Percentiles rank a stretch among this genome's conserved stretches.
Conservation (phyloP, 257 asterid genomes). For the Lantana camara region DNA sequence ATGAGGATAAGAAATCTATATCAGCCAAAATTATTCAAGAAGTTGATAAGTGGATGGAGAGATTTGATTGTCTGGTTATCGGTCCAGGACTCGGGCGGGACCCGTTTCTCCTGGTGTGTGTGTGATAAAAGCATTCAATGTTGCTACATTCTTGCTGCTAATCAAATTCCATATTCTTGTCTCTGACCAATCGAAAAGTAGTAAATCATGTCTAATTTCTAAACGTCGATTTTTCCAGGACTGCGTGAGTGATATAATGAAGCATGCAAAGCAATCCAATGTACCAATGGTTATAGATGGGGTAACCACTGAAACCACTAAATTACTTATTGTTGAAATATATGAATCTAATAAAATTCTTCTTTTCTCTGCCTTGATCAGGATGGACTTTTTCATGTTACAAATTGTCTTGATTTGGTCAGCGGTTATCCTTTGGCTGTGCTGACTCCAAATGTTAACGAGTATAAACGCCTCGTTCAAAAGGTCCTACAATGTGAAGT, state of each 20-base stretch:
- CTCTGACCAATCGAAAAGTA: neutral
- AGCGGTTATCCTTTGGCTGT: slow-evolving; percentile 87
- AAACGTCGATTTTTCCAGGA: slow-evolving; percentile 52
- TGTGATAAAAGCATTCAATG: slow-evolving; percentile 7
- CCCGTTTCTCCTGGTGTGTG: slow-evolving; percentile 79
- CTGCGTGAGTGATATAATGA: slow-evolving; percentile 88
- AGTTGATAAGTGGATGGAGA: slow-evolving; percentile 95
- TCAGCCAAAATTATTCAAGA: slow-evolving; percentile 76
- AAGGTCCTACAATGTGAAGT: slow-evolving; percentile 76
- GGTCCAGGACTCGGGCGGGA: slow-evolving; percentile 99
- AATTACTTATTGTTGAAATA: slow-evolving; percentile 7
- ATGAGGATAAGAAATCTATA: slow-evolving; percentile 66
- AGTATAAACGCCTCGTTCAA: slow-evolving; percentile 89
- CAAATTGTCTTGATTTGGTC: slow-evolving; percentile 77
- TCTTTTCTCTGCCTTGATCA: slow-evolving; percentile 37
- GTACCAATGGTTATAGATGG: slow-evolving; percentile 96
- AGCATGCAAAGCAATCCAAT: slow-evolving; percentile 75
- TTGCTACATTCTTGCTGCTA: slow-evolving; percentile 8
- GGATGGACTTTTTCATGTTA: slow-evolving; percentile 96
- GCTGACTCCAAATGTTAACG: slow-evolving; percentile 91
- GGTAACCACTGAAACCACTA: slow-evolving; percentile 48
- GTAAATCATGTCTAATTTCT: slow-evolving; percentile 3
- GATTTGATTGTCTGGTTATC: slow-evolving; percentile 91
- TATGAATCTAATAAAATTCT: slow-evolving; percentile 14
- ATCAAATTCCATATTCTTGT: slow-evolving; percentile 2